These are phyloP conservation scores for Monilinia fructigena DNA, from an alignment of 2,329 filamentous ascomycete genomes.

Conservation along the genomic window DNA sequence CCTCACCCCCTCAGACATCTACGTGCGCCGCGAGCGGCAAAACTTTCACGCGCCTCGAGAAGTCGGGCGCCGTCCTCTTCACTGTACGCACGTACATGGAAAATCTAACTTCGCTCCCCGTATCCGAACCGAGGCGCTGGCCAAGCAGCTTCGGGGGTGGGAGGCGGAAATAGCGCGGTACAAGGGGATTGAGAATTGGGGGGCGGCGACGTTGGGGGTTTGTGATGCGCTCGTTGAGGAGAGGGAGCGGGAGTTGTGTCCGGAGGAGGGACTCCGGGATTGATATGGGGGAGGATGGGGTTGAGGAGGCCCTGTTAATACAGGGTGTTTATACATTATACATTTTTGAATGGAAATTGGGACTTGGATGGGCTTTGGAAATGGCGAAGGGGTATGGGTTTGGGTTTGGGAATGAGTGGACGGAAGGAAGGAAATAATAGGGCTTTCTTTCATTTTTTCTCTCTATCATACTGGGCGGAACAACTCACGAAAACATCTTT, in stretches of 20 bases:
- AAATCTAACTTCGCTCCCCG: slow-evolving; percentile 43
- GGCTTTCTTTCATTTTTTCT: background rate
- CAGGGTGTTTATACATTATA: background rate
- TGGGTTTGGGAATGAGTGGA: background rate
- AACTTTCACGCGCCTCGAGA: slow-evolving; percentile 48
- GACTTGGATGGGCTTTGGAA: too few relatives aligned
- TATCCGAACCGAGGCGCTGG: slow-evolving; percentile 45
- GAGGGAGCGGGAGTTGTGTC: background rate
- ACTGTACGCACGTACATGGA: slow-evolving; percentile 50
- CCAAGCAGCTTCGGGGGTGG: slow-evolving; percentile 47
- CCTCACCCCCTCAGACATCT: slow-evolving; percentile 41
- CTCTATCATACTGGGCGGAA: background rate
- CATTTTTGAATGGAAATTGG: too few relatives aligned
- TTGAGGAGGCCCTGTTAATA: background rate
- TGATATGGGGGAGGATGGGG: background rate
- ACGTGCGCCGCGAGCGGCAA: slow-evolving; percentile 50
- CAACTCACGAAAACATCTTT: too few relatives aligned
- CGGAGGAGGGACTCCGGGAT: background rate
- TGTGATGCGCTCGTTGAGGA: slow-evolving; percentile 24
- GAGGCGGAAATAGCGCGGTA: slow-evolving; percentile 46
- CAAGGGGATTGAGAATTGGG: slow-evolving; percentile 48
- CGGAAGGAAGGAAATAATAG: too few relatives aligned
- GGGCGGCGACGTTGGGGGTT: slow-evolving; percentile 26
- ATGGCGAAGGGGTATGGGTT: too few relatives aligned
- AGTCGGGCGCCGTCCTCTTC: slow-evolving; percentile 48